phyloP scores from a whole-genome alignment of 2,329 filamentous ascomycete species.

The Arthroderma uncinatum region DNA sequence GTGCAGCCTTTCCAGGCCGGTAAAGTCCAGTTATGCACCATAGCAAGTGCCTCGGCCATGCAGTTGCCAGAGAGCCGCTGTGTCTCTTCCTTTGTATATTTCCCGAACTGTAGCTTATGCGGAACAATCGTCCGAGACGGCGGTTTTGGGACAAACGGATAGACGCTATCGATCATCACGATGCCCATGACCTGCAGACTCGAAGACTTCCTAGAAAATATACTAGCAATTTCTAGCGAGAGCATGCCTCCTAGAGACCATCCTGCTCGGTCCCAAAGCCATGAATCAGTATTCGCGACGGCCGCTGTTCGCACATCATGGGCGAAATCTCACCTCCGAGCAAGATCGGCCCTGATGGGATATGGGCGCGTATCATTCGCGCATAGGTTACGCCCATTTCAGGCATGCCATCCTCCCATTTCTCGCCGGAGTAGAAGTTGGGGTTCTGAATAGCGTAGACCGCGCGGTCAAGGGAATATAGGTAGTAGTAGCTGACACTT shows the following conservation, averaged over 20 bases:
- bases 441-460: conserved; percentile 48
- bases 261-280: conserved; percentile 8
- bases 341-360: conserved; percentile 14
- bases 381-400: conserved; percentile 47
- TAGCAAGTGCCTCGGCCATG: conserved; percentile 11
- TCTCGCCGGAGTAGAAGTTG: conserved; percentile 37
- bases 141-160: conserved; percentile 6
- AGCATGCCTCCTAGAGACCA: conserved; percentile 19
- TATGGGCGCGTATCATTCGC: conserved; percentile 31
- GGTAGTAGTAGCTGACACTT: conserved; percentile 46
- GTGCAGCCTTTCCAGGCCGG: conserved; percentile 13
- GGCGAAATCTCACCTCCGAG: conserved; percentile 14
- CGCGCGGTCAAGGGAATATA: conserved; percentile 40
- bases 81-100: conserved; percentile 11
- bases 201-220: conserved; percentile 11
- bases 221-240: conserved; percentile 16
- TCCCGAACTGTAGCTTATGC: conserved; percentile 9
- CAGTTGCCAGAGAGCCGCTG: conserved; percentile 10
- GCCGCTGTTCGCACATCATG: too few species aligned
- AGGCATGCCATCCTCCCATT: conserved; percentile 43
- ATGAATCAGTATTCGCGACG: not conserved
- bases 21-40: conserved; percentile 13
- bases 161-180: conserved; percentile 18
- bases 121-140: conserved; percentile 6
- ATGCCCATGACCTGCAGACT: conserved; percentile 14